Conservation (phyloP, 2,329 filamentous ascomycete genomes). For the Aspergillus latus region DNA sequence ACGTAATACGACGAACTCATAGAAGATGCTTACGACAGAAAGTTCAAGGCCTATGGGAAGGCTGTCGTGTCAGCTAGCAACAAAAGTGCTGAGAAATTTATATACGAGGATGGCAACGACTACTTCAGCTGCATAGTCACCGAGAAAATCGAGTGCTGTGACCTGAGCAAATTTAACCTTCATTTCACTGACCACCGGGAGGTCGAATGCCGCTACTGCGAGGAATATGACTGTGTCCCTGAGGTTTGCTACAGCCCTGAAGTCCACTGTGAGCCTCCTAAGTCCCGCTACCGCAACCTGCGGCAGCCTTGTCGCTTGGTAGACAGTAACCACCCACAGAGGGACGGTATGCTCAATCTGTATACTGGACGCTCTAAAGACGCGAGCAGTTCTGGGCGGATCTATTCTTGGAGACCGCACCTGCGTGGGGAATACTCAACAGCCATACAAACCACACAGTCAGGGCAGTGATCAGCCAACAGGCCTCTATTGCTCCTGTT, state of each 20-base stretch:
- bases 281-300: neutral
- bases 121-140: slow-evolving; percentile 5
- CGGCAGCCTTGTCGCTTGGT: neutral
- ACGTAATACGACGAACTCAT: too few species aligned
- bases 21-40: neutral
- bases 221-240: neutral
- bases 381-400: slow-evolving; percentile 1
- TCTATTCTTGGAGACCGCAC: slow-evolving; percentile 1
- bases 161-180: neutral
- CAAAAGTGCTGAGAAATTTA: neutral
- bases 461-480: too few species aligned
- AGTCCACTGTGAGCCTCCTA: neutral
- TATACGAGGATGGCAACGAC: neutral
- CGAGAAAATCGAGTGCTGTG: neutral
- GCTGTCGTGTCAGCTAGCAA: neutral
- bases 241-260: neutral
- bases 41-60: neutral
- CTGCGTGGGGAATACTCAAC: too few species aligned
- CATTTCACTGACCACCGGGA: too few species aligned
- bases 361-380: slow-evolving; percentile 5
- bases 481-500: too few species aligned
- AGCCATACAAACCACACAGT: too few species aligned
- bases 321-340: neutral
- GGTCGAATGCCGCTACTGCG: too few species aligned
- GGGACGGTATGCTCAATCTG: neutral